Evolutionary conservation across 139 green algal species (phyloP), one percentile per base, ranked within the genome.

Genomic region (Chlamydomonas eustigma): DNA sequence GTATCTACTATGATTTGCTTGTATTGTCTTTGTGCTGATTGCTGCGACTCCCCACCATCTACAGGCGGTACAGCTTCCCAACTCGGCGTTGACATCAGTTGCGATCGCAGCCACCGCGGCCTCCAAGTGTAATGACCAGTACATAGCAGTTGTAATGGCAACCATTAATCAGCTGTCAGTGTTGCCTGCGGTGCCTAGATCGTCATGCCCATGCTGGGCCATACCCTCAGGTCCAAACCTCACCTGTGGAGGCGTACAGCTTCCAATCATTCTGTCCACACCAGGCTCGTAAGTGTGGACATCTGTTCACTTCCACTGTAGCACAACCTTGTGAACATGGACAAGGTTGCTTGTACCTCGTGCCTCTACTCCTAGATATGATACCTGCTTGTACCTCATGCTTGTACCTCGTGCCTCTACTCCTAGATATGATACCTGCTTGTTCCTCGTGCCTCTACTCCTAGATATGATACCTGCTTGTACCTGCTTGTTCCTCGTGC

Each of bases 181-280:
- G 3, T 67, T 75, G 76, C 67, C 76, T 2, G 5, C 34, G 2
- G 51, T 71, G n/a, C 76, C 76, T 2, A 71, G 50, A 18, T 18
- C 36, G 50, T 66, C 34, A 1, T 80, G 76, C 66, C 76, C 76
- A n/a, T 80, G 76, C 66, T 80, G 76, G 76, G 5, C 66, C 2
- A 30, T 33, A n/a, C 76, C 76, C 44, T 39, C 4, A 8, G 63
- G 34, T 70, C 25, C 35, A n/a, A 73, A 28, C 4, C 50, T 39
- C 4, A 18, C 33, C 1, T 80, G 76, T 50, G 5, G 8, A 1
- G 64, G 64, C 76, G 76, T 76, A 50, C 63, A 37, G 6, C 22
- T 76, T 1, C 76, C 76, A 31, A 78, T 86, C 74, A 51, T 36
- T n/a, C 68, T 86, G 12, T 65, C 34, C 51, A 86, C 81, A 58